These are phyloP conservation scores for Dothidotthia symphoricarpi DNA, from an alignment of 2,329 filamentous ascomycete species.

Conservation along the genomic window DNA sequence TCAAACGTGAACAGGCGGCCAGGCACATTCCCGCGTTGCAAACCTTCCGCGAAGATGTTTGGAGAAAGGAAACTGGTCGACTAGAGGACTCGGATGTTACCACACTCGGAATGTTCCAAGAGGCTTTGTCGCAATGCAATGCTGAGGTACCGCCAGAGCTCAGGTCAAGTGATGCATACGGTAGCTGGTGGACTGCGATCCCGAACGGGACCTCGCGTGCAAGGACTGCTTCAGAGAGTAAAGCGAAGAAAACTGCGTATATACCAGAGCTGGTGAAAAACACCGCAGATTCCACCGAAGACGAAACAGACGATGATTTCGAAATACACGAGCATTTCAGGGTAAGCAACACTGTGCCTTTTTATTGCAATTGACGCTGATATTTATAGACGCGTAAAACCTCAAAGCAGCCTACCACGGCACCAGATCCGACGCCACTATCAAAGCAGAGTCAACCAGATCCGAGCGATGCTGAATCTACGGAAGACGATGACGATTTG, in stretches of 20 bases:
- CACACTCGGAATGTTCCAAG: conserved; percentile 35
- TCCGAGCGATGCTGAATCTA: conserved; percentile 17
- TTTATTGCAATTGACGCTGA: background rate
- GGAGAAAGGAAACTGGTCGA: conserved; percentile 39
- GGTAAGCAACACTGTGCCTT: conserved; percentile 6
- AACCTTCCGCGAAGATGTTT: conserved; percentile 52
- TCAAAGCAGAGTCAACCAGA: background rate
- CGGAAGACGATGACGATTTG: conserved; percentile 42
- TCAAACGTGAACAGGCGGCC: conserved; percentile 53
- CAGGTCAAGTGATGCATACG: conserved; percentile 13
- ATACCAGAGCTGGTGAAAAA: conserved; percentile 4
- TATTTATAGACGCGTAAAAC: conserved; percentile 14
- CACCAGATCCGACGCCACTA: background rate
- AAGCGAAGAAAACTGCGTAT: conserved; percentile 6
- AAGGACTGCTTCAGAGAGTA: conserved; percentile 12
- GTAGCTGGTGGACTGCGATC: conserved; percentile 25
- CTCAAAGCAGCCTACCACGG: background rate
- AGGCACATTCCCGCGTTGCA: conserved; percentile 56
- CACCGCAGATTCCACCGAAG: conserved; percentile 19
- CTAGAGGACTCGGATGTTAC: conserved; percentile 24
- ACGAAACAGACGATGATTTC: conserved; percentile 40
- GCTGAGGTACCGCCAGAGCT: conserved; percentile 27
- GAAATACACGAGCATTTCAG: conserved; percentile 37
- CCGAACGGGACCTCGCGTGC: conserved; percentile 9
- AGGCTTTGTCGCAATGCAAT: conserved; percentile 31